phyloP scores from a whole-genome alignment of 345 rosid genomes.

The Gossypium sturtianum region DNA sequence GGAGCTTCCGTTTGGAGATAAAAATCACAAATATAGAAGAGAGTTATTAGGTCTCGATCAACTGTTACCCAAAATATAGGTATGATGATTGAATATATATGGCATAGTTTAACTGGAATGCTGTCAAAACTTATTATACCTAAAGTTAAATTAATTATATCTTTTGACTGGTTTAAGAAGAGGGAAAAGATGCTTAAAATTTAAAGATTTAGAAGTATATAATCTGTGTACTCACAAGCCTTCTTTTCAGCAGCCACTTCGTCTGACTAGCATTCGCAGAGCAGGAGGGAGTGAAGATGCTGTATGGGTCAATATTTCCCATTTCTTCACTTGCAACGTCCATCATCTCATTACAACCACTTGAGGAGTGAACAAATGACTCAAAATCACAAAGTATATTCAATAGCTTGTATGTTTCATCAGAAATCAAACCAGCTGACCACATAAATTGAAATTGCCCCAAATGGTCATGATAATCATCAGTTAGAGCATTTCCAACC shows the following conservation, averaged over 20 bases:
- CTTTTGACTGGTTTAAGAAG: background rate
- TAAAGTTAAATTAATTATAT: conserved; percentile 2
- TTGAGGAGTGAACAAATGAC: conserved; percentile 66
- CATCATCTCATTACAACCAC: conserved; percentile 41
- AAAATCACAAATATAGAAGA: background rate
- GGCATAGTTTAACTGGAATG: background rate
- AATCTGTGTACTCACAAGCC: conserved; percentile 42
- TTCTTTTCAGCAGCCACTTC: conserved; percentile 43
- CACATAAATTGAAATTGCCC: conserved; percentile 81
- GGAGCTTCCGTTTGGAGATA: background rate
- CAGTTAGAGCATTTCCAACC: conserved; percentile 93
- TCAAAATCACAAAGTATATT: conserved; percentile 61
- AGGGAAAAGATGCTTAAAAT: background rate
- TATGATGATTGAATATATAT: background rate
- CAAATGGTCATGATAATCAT: conserved; percentile 74
- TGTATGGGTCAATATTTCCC: conserved; percentile 83
- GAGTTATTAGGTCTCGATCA: background rate
- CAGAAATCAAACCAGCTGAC: conserved; percentile 87
- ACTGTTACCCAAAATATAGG: background rate
- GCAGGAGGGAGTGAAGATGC: conserved; percentile 81
- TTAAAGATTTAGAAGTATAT: background rate
- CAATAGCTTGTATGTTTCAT: conserved; percentile 62
- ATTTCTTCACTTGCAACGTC: conserved; percentile 59
- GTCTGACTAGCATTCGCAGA: conserved; percentile 47
- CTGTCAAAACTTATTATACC: background rate